phyloP scores from a whole-genome alignment of 768 basidiomycete genomes.

The Lactifluus hygrophoroides region DNA sequence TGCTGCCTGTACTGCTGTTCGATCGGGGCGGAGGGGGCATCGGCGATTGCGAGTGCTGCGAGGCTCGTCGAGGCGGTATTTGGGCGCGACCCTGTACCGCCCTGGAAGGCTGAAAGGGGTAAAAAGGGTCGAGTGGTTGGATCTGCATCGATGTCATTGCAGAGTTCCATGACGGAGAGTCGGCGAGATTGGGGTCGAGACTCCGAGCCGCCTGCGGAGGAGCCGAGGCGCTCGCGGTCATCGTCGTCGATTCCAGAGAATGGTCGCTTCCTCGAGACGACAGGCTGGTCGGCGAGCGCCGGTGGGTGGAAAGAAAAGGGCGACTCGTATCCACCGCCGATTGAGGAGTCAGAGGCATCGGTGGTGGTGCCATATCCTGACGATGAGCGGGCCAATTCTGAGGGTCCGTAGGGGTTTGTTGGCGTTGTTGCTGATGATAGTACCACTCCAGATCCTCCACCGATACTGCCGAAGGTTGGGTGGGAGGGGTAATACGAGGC shows the following conservation, averaged over 20 bases:
- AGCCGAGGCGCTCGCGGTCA: slow-evolving; percentile 32
- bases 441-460: slow-evolving; percentile 42
- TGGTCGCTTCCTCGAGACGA: slow-evolving; percentile 54
- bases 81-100: slow-evolving; percentile 26
- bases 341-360: slow-evolving; percentile 25
- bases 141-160: slow-evolving; percentile 58
- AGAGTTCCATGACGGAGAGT: slow-evolving; percentile 82
- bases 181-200: slow-evolving; percentile 73
- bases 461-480: slow-evolving; percentile 34
- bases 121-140: slow-evolving; percentile 40
- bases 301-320: slow-evolving; percentile 78
- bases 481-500: slow-evolving; percentile 47
- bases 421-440: slow-evolving; percentile 10
- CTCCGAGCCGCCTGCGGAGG: slow-evolving; percentile 46
- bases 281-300: slow-evolving; percentile 31
- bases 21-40: slow-evolving; percentile 32
- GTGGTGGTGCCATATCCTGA: slow-evolving; percentile 27
- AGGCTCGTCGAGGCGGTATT: slow-evolving; percentile 28
- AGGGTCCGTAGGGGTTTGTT: slow-evolving; percentile 27
- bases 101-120: slow-evolving; percentile 31
- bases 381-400: slow-evolving; percentile 29
- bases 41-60: slow-evolving; percentile 34
- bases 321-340: slow-evolving; percentile 40
- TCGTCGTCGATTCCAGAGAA: slow-evolving; percentile 51
- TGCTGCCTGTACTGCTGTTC: slow-evolving; percentile 18